A percentile compares a stretch with the other conserved stretches of the same genome.
Evolutionary conservation across 2,329 filamentous ascomycete genomes (phyloP).

Genomic region (Diaporthe ilicicola): DNA sequence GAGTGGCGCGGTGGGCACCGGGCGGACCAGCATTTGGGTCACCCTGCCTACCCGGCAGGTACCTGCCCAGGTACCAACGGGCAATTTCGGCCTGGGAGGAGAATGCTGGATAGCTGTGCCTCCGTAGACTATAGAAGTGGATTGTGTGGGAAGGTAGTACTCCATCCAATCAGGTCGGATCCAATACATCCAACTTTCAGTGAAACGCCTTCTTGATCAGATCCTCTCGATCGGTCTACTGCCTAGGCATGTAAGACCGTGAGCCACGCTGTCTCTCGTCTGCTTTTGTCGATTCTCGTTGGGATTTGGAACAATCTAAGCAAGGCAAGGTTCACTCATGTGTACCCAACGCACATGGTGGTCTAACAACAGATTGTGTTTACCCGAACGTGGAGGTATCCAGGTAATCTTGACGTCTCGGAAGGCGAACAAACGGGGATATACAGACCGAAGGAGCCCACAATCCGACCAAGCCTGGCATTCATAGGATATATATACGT

Average conservation of each 20-base stretch:
- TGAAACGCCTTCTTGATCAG: background rate
- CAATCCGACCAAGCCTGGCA: background rate
- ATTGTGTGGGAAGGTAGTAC: too few relatives aligned
- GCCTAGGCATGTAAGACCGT: background rate
- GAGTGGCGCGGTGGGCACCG: conserved; percentile 2
- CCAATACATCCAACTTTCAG: background rate
- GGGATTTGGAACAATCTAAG: too few relatives aligned
- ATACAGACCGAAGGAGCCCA: background rate
- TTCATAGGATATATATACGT: background rate
- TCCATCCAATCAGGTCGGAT: background rate
- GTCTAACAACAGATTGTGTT: background rate
- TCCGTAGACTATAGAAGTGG: background rate
- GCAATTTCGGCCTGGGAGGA: background rate
- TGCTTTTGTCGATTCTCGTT: background rate
- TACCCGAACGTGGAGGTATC: too few relatives aligned
- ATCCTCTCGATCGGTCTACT: background rate
- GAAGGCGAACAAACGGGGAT: background rate
- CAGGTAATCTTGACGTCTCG: background rate
- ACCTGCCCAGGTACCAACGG: background rate
- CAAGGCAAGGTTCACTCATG: too few relatives aligned
- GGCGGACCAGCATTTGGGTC: background rate
- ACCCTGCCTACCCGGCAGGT: background rate
- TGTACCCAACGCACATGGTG: background rate
- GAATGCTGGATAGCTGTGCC: background rate
- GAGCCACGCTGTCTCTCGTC: background rate